A percentile compares a stretch with the other conserved stretches of the same genome.
These are phyloP conservation scores for Fusarium euwallaceae DNA, from an alignment of 2,329 filamentous ascomycete genomes.

Conservation along the genomic window DNA sequence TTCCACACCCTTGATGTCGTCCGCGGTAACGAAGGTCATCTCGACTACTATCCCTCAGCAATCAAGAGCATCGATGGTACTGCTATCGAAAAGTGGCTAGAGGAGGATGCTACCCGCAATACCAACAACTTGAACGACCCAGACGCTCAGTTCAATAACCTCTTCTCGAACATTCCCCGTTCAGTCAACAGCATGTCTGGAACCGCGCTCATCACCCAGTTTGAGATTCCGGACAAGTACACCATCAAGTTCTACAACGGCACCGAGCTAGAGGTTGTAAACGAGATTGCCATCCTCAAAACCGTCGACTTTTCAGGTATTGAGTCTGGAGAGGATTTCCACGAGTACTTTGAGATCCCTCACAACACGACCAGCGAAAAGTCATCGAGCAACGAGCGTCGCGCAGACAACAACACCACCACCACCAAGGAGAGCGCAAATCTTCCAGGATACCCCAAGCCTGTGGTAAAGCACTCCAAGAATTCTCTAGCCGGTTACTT, in stretches of 20 bases:
- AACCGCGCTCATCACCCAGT: conserved; percentile 22
- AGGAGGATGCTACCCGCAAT: conserved; percentile 37
- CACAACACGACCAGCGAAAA: conserved; percentile 15
- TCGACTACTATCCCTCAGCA: conserved; percentile 41
- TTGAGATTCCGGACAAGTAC: conserved; percentile 43
- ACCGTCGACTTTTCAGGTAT: conserved; percentile 36
- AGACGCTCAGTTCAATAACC: conserved; percentile 43
- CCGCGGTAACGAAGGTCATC: conserved; percentile 27
- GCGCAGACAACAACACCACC: background rate
- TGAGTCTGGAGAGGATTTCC: conserved; percentile 40
- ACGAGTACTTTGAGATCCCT: conserved; percentile 35
- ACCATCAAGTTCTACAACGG: conserved; percentile 42
- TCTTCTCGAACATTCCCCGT: conserved; percentile 34
- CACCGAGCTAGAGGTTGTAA: conserved; percentile 22
- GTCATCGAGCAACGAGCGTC: conserved; percentile 17
- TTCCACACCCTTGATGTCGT: conserved; percentile 34
- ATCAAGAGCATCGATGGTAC: conserved; percentile 39
- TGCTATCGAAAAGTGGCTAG: conserved; percentile 39
- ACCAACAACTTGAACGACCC: conserved; percentile 38
- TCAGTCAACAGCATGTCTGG: conserved; percentile 16
- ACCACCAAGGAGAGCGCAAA: background rate
- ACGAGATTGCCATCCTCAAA: conserved; percentile 27
- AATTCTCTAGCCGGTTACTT: conserved; percentile 36
- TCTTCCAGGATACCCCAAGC: conserved; percentile 28
- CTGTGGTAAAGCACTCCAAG: conserved; percentile 32